phyloP scores from a whole-genome alignment of 139 green algal species.

The Micractinium sp. region DNA sequence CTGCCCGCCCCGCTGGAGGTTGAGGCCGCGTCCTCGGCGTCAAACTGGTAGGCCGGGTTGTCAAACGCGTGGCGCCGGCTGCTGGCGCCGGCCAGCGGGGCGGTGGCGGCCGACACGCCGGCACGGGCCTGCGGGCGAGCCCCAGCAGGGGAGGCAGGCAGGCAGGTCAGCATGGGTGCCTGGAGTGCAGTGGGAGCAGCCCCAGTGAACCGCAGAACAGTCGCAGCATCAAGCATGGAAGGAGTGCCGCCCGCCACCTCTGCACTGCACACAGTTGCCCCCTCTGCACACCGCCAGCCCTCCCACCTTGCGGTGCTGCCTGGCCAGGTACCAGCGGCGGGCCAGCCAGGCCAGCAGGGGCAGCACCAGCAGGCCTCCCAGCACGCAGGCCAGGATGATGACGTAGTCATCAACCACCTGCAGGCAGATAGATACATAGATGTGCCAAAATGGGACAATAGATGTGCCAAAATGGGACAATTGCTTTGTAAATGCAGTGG shows the following conservation, averaged over 20 bases:
- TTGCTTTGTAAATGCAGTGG: too few species aligned
- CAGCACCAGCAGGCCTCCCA: slow-evolving; percentile 27
- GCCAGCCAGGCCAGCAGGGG: slow-evolving; percentile 21
- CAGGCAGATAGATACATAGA: too few species aligned
- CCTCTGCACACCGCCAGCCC: background rate
- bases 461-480: too few species aligned
- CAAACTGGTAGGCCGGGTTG: background rate
- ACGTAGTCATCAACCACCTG: background rate
- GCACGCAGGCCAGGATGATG: slow-evolving; percentile 35
- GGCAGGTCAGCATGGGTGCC: too few species aligned
- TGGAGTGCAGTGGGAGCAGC: background rate
- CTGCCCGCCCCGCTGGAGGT: background rate
- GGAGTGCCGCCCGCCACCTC: background rate
- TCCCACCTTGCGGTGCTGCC: slow-evolving; percentile 26
- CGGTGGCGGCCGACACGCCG: background rate
- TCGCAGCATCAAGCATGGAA: background rate
- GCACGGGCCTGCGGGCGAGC: background rate
- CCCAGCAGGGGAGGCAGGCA: too few species aligned
- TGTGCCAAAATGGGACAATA: too few species aligned
- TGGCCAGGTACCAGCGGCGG: slow-evolving; percentile 8
- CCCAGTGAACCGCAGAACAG: background rate
- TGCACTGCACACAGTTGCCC: background rate
- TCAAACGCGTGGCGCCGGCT: background rate
- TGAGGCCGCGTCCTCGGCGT: background rate
- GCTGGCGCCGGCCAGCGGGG: background rate